Evolutionary conservation across 768 basidiomycete genomes (phyloP), one percentile per base, ranked within the genome.

Genomic region (Tylopilus sp.): DNA sequence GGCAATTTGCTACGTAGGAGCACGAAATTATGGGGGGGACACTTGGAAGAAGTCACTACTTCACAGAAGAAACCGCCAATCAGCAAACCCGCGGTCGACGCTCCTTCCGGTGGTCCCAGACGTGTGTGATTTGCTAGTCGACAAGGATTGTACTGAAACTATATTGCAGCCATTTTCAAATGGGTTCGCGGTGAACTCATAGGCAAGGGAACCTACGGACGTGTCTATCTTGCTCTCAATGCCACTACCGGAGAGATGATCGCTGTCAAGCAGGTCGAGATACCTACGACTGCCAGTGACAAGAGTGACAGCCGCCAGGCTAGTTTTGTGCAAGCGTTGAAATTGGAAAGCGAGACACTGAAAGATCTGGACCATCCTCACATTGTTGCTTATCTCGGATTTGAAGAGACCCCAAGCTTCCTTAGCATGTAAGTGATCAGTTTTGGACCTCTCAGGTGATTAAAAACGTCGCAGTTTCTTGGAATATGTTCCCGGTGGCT

Each of bases 151-250:
- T 73, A 45, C 70, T 64, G 19, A 60, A 8, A 31, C 26, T 19
- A 42, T 41, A 57, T 49, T 64, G 16, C 63, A 89, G 91, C 84
- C 24, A 94, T 94, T 38, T 94, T 98, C 77, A 96, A 95, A 67
- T 98, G 97, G 97, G 91, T 98, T 34, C 88, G 96, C 62, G 97
- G 97, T 48, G 94, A 98, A 71, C 79, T 98, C 33, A 98, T 99
- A 56, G 97, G 97, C 29, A 92, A 91, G 65, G 97, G 97, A 24
- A 95, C 94, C 13, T 99, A 95, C 63, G 97, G 97, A 13, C 84
- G 90, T 38, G 97, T 99, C 26, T 99, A 98, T 65, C 83, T 98
- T 50, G 97, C 92, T 17, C 76, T 98, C 53, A 98, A 98, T 67
- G 92, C 91, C 29, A 94, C 92, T 4, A 96, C 94, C 0, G 94